Conservation (phyloP, 164 flowering plant species). For the Liquidambar formosana region DNA sequence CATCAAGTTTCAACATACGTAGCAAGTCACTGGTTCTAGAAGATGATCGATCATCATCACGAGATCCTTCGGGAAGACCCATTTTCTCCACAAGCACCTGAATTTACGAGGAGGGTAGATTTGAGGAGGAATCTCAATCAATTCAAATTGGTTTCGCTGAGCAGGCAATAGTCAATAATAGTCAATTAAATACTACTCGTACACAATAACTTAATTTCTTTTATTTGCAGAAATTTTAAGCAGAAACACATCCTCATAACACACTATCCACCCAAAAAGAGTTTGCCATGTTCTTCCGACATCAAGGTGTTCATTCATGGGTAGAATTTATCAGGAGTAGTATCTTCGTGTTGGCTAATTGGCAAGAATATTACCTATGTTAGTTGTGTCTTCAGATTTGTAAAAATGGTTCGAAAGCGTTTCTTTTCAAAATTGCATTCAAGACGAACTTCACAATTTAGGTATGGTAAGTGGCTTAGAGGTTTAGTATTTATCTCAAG, state of each 20-base stretch:
- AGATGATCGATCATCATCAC: slow-evolving; percentile 25
- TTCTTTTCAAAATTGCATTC: too few relatives aligned
- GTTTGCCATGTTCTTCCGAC: not conserved
- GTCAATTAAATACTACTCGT: too few relatives aligned
- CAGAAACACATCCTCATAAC: not conserved
- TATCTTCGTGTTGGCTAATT: too few relatives aligned
- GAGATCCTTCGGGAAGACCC: slow-evolving; percentile 70
- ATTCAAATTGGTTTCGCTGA: not conserved
- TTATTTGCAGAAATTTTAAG: not conserved
- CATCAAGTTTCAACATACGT: slow-evolving; percentile 44
- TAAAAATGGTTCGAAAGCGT: too few relatives aligned
- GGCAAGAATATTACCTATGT: too few relatives aligned
- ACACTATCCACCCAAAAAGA: not conserved
- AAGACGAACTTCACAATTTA: too few relatives aligned
- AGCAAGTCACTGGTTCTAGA: slow-evolving; percentile 33
- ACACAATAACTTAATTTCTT: too few relatives aligned
- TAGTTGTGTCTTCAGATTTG: too few relatives aligned
- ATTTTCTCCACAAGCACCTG: slow-evolving; percentile 97
- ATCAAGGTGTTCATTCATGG: too few relatives aligned
- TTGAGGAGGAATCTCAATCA: not conserved
- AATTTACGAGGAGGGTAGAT: not conserved
- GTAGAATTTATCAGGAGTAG: not conserved
- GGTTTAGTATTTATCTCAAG: too few relatives aligned
- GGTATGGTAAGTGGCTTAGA: too few relatives aligned
- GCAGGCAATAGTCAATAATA: too few relatives aligned